Evolutionary conservation across 2,329 filamentous ascomycete genomes (phyloP), one percentile per base, ranked within the genome.

Genomic region (Ophiocordyceps camponoti-leonardi): DNA sequence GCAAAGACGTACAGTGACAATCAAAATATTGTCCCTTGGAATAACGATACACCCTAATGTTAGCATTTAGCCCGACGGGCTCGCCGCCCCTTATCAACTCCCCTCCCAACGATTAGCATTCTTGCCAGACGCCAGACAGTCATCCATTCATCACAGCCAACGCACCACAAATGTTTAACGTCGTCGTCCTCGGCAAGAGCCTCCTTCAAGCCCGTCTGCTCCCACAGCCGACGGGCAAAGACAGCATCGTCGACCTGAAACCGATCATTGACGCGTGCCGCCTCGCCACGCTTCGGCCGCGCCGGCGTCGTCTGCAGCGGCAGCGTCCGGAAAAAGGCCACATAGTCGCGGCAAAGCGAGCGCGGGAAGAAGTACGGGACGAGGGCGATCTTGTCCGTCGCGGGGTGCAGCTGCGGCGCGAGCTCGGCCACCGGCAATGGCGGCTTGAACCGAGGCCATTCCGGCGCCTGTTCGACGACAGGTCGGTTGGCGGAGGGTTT

Each of bases 1-100:
- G 22, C 16, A 14, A 14, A 23, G 8, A 54, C 81, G 55, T 73
- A 90, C 86, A 95, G 60, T 95, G 90, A 54, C 85, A 81, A 57
- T 87, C 87, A 59, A 95, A 95, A 60, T 88, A 94, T 58, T 95
- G 87, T 0, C 85, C 86, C 51, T 81, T 76, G 1, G 73, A 75
- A 61, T 95, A 95, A 20, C 88, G 76, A 64, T 95, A 95, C 28
- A 95, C 77, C 31, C 90, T 73, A 46, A 95, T 93, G 52, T 93
- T 93, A 10, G 85, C 78, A 61, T 86, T 94, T 48, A 95, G 64
- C 0, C 87, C 87, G n/a, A 93, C 65, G 0, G 85, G 77, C 44
- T 86, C 73, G 26, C 87, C 87, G 47, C 84, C 86, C 85, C 86
- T 94, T 42, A 69, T 56, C 45, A 45, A 37, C 18, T 41, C 44